phyloP scores from a whole-genome alignment of 1,284 basidiomycete species.

The Ceratobasidium sp. region DNA sequence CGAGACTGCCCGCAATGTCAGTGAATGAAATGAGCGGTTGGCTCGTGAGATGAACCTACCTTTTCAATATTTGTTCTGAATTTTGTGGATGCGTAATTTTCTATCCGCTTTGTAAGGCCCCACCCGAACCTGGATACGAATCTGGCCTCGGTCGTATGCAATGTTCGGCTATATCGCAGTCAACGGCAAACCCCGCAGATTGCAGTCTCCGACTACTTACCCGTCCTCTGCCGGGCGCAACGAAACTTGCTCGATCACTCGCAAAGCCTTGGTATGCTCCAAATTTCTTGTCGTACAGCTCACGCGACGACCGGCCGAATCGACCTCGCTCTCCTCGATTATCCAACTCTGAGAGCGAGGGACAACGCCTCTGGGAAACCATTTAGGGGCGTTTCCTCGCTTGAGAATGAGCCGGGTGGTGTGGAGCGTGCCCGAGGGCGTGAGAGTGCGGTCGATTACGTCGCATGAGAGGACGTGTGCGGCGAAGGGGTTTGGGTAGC shows the following conservation, averaged over 20 bases:
- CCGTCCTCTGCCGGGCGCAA: conserved; percentile 73
- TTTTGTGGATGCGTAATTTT: conserved; percentile 77
- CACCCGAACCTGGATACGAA: conserved; percentile 84
- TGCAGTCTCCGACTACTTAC: conserved; percentile 60
- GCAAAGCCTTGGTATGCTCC: conserved; percentile 87
- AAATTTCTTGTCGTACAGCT: conserved; percentile 81
- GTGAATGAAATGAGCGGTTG: neutral
- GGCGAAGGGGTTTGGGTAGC: conserved; percentile 97
- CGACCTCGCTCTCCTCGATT: conserved; percentile 91
- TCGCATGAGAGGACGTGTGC: conserved; percentile 96
- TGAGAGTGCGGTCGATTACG: conserved; percentile 85
- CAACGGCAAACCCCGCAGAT: neutral
- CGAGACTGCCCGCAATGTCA: conserved; percentile 69
- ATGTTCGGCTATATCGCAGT: conserved; percentile 67
- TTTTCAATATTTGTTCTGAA: conserved; percentile 84
- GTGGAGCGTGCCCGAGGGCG: conserved; percentile 79
- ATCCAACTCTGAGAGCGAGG: conserved; percentile 86
- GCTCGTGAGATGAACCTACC: conserved; percentile 61
- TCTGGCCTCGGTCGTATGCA: conserved; percentile 80
- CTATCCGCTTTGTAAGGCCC: conserved; percentile 83
- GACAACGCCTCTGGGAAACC: conserved; percentile 87
- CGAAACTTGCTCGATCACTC: conserved; percentile 78
- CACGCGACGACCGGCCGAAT: conserved; percentile 77
- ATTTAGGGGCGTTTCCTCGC: conserved; percentile 87
- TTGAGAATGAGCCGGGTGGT: conserved; percentile 95